phyloP scores from a whole-genome alignment of 495 filamentous ascomycete genomes.

The Tricharina praecox region DNA sequence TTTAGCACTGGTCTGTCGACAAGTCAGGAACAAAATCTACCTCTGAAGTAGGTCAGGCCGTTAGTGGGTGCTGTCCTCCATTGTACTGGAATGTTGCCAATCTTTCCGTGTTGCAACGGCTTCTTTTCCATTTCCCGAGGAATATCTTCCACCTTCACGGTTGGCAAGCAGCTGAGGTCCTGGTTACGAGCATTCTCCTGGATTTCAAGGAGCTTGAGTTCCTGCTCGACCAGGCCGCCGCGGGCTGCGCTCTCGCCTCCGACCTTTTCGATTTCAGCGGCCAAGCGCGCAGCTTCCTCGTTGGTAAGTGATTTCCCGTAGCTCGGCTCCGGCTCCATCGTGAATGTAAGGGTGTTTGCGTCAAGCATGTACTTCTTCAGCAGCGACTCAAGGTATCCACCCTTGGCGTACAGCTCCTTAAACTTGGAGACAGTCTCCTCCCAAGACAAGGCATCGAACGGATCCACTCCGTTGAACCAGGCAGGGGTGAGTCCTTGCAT shows the following conservation, averaged over 20 bases:
- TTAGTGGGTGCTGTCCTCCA: conserved; percentile 90
- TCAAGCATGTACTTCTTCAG: conserved; percentile 82
- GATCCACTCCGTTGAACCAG: conserved; percentile 92
- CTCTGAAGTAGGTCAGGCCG: conserved; percentile 88
- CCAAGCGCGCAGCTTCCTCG: conserved; percentile 60
- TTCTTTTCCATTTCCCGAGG: conserved; percentile 57
- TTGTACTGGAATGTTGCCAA: conserved; percentile 55
- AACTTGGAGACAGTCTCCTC: conserved; percentile 71
- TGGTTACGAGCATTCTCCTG: conserved; percentile 68
- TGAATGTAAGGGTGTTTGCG: conserved; percentile 74
- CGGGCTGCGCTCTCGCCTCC: conserved; percentile 56
- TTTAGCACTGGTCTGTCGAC: neutral
- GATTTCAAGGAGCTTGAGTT: conserved; percentile 62
- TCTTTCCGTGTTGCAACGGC: conserved; percentile 46
- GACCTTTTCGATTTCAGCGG: conserved; percentile 42
- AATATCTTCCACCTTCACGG: conserved; percentile 74
- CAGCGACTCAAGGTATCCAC: conserved; percentile 65
- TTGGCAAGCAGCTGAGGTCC: conserved; percentile 74
- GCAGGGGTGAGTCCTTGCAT: conserved; percentile 72
- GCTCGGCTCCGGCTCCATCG: conserved; percentile 68
- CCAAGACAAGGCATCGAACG: conserved; percentile 78
- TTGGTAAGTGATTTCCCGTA: conserved; percentile 55
- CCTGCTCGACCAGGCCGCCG: conserved; percentile 49
- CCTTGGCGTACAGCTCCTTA: conserved; percentile 41
- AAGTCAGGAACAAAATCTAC: neutral